Evolutionary conservation across 2,329 filamentous ascomycete genomes (phyloP), one percentile per base, ranked within the genome.

Genomic region (Tolypocladium album): DNA sequence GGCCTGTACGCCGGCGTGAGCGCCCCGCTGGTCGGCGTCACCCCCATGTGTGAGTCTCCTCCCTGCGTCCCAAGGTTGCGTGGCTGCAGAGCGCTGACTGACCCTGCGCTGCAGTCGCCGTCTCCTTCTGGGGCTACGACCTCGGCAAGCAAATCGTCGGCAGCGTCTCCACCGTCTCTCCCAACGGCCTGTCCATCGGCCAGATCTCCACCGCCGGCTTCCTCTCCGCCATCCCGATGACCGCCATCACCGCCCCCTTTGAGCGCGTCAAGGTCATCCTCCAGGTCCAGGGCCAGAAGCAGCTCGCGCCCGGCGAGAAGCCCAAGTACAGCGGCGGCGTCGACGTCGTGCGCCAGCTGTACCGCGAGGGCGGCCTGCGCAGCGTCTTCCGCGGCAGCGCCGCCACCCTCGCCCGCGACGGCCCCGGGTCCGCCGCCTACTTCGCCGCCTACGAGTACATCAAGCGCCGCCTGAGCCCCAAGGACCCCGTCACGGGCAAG

Each of bases 221-320:
- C 85, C 95, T 99, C 84, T 96, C 90, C 71, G 94, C 94, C 62
- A 89, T 99, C 62, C 94, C 94, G 69, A 96, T 96, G 91, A 99
- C 94, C 4, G 77, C 90, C 75, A 97, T 99, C 78, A 97, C 94
- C n/a, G 94, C 94, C 5, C 94, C 94, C 62, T 97, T 99, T 73
- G 94, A 99, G 82, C 93, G 94, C 70, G 92, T 99, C 68, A 99
- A 99, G 78, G 93, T 99, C 60, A 92, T 99, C 64, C 87, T 99
- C 1, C 94, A 99, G 75, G 95, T 97, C 66, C 94, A 97, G 77
- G 92, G 92, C 70, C 92, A 97, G 76, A 92, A 92, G 76, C 84
- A 90, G 75, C 87, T 94, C 47, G 86, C 87, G 0, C 90, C 92
- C 0, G 93, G 92, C 70, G 89, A 97, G 78, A 95, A 96, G 76